Percentiles rank a stretch among this genome's conserved stretches.
phyloP scores from a whole-genome alignment of 805 yeast genomes.

The Soucietia sequanensis region DNA sequence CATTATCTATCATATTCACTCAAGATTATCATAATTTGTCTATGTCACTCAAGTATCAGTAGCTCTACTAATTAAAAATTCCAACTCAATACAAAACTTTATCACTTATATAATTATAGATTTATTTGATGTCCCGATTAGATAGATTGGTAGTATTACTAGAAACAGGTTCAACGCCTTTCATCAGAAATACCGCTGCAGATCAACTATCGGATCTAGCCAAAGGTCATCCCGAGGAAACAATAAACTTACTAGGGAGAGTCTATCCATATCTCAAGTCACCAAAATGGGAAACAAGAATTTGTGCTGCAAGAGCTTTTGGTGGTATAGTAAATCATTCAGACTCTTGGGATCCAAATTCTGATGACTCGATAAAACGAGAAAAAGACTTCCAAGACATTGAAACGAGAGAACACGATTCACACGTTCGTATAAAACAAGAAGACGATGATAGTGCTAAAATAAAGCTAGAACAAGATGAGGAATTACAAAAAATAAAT shows the following conservation, averaged over 20 bases:
- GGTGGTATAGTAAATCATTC: constrained; percentile 88
- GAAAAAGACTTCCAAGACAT: constrained; percentile 13
- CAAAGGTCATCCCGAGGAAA: constrained; percentile 91
- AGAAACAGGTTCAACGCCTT: constrained; percentile 93
- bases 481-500: constrained; percentile 37
- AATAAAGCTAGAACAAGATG: constrained; percentile 42
- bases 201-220: constrained; percentile 95
- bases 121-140: constrained; percentile 50
- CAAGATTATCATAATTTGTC: no score
- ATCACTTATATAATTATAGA: no score
- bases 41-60: no score
- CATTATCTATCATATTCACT: no score
- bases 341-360: constrained; percentile 81
- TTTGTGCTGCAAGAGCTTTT: constrained; percentile 90
- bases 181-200: constrained; percentile 94
- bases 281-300: constrained; percentile 93
- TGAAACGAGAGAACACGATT: constrained; percentile 6
- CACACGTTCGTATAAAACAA: constrained; percentile 19
- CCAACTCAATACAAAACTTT: no score
- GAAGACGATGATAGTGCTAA: constrained; percentile 24
- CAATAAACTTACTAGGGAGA: constrained; percentile 75
- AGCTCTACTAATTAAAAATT: no score
- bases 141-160: constrained; percentile 59
- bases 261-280: constrained; percentile 87
- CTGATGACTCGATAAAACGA: constrained; percentile 27